phyloP scores from a whole-genome alignment of 192 early-diverging fungal species.

The Gonapodya prolifera region DNA sequence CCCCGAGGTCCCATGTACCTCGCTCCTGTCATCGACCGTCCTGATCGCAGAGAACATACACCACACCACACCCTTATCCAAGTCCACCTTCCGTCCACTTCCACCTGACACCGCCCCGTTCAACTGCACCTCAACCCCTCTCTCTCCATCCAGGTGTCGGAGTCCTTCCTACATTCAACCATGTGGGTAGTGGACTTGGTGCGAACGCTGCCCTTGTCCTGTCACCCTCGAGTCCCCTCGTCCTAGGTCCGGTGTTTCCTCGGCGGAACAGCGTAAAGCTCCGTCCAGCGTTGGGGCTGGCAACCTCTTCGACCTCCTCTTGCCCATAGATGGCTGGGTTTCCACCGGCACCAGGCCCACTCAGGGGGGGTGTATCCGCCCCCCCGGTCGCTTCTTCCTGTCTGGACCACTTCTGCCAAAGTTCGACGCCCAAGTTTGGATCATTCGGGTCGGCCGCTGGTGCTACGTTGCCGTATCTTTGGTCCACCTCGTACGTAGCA shows the following conservation, averaged over 20 bases:
- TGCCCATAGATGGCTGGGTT: no score
- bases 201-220: background rate
- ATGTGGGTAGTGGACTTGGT: background rate
- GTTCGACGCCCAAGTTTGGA: background rate
- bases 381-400: background rate
- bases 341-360: no score
- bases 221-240: background rate
- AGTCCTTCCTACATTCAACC: background rate
- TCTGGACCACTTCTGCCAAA: background rate
- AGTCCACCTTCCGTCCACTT: background rate
- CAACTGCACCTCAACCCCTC: background rate
- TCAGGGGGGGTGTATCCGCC: no score
- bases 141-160: background rate
- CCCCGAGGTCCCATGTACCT: background rate
- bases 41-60: no score
- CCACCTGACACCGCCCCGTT: background rate
- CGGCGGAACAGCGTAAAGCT: background rate
- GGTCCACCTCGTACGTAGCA: background rate
- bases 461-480: background rate
- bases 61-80: background rate
- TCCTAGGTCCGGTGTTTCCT: background rate
- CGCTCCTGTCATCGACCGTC: background rate
- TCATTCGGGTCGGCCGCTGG: background rate
- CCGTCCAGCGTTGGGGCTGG: background rate
- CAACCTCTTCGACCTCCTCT: no score